Evolutionary conservation across 345 rosid genomes (phyloP), one percentile per base, ranked within the genome.

Genomic region (Camelina sativa): DNA sequence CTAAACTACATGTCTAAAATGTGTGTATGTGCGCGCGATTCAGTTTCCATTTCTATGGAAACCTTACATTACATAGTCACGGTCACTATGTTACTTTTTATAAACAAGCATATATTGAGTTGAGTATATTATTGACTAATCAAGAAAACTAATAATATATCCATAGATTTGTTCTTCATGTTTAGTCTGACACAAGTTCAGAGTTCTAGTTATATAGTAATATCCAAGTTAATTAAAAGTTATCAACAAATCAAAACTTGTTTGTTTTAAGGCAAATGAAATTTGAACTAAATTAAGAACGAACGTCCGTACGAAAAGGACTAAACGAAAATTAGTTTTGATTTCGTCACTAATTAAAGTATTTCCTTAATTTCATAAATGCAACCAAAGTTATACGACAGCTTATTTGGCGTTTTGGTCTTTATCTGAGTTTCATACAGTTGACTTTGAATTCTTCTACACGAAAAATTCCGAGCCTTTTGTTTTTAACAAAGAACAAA

Each of bases 401-500:
- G 15, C 28, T 43, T 44, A 46, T 65, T 56, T 47, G 63, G 2
- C 63, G 62, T 62, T 72, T 35, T 62, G 11, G 34, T 34, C 41
- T 47, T 62, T 8, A 8, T 62, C 52, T 28, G 46, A 73, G 38
- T 46, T 32, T 22, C 10, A 46, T 47, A 57, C 60, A 16, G 16
- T 75, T 68, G 79, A 75, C 69, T 68, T 75, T 60, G 79, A 75
- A 75, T 51, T 67, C 38, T 67, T 67, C 69, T 15, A 32, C 30
- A 51, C 19, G 53, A 51, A 41, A 25, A 12, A 40, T 60, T 40
- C 19, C 50, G 4, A 67, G 19, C 1, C 12, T 66, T 50, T 50
- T 35, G 47, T 59, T 40, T 40, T 28, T 2, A 40, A 25, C 11
- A 17, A 66, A 34, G 2, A 41, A 11, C 30, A 63, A 43, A n/a